Evolutionary conservation across 1,284 basidiomycete species (phyloP), one percentile per base, ranked within the genome.

Genomic region (Pterulicium gracile): DNA sequence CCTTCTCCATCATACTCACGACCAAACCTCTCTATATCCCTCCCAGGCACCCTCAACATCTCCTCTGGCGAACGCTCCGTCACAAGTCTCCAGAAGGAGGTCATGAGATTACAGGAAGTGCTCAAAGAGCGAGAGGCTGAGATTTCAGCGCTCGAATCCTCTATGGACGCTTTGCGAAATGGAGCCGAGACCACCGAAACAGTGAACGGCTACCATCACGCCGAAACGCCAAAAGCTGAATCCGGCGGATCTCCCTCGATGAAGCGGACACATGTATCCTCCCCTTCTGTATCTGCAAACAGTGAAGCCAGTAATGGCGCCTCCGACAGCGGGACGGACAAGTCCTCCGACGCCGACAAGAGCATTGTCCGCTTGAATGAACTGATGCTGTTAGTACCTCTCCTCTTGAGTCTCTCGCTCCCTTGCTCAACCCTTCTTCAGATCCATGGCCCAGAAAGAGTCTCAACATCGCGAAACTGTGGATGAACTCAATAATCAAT

Each of bases 381-480:
- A 55, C 73, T 93, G 3, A 91, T 93, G 89, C 67, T 82, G 88
- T 90, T 55, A 55, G 82, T 62, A 12, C 52, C 22, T 36, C 52
- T 46, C 42, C 40, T 50, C 44, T 47, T 15, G 24, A 43, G 19
- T 43, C 44, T 22, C 45, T 41, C 10, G 39, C 50, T 12, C n/a
- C 50, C 41, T 35, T 50, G 35, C 45, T 49, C 43, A 48, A 18
- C 24, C 42, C 21, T 41, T 23, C 51, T 36, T 35, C 48, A 90
- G 89, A 49, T 88, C 92, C 1, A 95, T 96, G 92, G 91, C 91
- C 2, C 85, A 90, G 66, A 95, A 95, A 61, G 91, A 96, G 62
- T 86, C 87, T 1, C 69, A 77, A 43, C 90, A 95, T 61, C 77
- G 78, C 18, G 88, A 93, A 56, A 58, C 72, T 20, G 80, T 92